These are phyloP conservation scores for Penicillium palitans DNA, from an alignment of 2,329 filamentous ascomycete genomes.

Conservation along the genomic window DNA sequence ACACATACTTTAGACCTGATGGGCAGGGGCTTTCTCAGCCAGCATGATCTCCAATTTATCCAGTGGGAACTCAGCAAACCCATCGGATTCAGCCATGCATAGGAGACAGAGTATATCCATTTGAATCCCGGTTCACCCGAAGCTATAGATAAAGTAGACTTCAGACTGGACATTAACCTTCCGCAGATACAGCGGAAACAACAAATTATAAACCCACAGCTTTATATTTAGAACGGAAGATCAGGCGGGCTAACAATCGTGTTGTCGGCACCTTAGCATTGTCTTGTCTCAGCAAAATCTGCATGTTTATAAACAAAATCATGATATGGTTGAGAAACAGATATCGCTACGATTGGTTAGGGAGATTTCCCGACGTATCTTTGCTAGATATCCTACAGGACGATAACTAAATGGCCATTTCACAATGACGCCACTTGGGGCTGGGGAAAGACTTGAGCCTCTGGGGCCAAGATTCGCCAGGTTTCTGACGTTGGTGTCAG, in stretches of 20 bases:
- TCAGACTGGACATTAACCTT: neutral
- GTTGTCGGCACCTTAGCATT: neutral
- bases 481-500: neutral
- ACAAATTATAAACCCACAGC: neutral
- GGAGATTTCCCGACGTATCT: neutral
- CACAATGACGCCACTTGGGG: neutral
- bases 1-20: neutral
- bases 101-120: neutral
- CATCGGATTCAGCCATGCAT: neutral
- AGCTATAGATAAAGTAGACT: neutral
- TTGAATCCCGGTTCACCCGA: neutral
- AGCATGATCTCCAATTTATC: neutral
- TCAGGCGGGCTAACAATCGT: neutral
- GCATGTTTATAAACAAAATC: no score
- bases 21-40: neutral
- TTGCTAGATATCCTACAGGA: neutral
- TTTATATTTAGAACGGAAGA: neutral
- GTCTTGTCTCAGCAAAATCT: neutral
- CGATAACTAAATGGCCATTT: neutral
- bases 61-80: neutral
- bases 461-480: neutral
- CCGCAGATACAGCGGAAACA: neutral
- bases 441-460: no score
- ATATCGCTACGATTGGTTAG: neutral
- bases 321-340: neutral